These are phyloP conservation scores for Thermochaetoides thermophila DNA, from an alignment of 495 filamentous ascomycete genomes.

Conservation along the genomic window DNA sequence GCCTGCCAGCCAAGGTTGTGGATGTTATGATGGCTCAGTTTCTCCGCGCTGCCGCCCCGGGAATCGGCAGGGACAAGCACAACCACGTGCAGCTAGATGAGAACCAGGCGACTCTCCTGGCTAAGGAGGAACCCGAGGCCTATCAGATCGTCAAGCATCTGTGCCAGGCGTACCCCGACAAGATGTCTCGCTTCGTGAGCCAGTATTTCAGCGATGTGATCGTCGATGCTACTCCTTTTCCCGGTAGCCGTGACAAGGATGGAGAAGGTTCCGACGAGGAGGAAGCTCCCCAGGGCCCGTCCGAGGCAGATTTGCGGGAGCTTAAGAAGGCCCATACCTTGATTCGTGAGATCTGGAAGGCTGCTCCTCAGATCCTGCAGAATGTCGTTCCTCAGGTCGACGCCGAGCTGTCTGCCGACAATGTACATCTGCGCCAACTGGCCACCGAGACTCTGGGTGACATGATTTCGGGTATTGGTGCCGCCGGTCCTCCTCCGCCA, in stretches of 20 bases:
- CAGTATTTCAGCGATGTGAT: constrained; percentile 98
- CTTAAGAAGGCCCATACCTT: constrained; percentile 78
- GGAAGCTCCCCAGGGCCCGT: constrained; percentile 40
- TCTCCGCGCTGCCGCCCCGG: constrained; percentile 62
- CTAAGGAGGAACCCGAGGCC: constrained; percentile 77
- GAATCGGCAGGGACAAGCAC: constrained; percentile 38
- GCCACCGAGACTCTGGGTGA: constrained; percentile 91
- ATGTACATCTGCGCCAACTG: constrained; percentile 66
- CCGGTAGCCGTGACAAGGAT: constrained; percentile 31
- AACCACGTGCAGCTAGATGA: constrained; percentile 24
- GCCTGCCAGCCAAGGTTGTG: constrained; percentile 69
- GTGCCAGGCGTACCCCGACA: constrained; percentile 78
- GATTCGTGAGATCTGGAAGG: constrained; percentile 86
- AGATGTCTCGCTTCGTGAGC: constrained; percentile 84
- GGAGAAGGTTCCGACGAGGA: constrained; percentile 59
- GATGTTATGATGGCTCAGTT: constrained; percentile 95
- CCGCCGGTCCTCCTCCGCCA: constrained; percentile 65
- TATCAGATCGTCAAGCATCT: constrained; percentile 94
- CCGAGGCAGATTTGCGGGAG: constrained; percentile 74
- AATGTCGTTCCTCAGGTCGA: constrained; percentile 93
- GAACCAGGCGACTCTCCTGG: constrained; percentile 56
- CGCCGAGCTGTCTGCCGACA: constrained; percentile 80
- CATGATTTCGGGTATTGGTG: constrained; percentile 80
- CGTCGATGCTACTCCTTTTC: constrained; percentile 59
- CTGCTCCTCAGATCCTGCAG: constrained; percentile 71